These are phyloP conservation scores for Lentinula edodes DNA, from an alignment of 768 basidiomycete species.

Conservation along the genomic window DNA sequence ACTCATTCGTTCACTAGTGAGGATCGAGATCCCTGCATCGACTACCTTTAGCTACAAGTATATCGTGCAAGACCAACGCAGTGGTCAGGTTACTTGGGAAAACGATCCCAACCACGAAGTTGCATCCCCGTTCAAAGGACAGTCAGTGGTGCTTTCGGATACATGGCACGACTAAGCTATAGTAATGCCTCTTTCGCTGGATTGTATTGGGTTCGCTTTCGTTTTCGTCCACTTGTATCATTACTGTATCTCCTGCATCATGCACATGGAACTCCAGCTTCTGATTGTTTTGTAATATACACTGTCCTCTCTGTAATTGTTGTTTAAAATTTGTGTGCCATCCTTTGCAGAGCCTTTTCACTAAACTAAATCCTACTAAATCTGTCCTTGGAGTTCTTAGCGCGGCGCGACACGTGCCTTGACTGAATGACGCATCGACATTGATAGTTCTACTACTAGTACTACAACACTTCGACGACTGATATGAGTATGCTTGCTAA, in stretches of 20 bases:
- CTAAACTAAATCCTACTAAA: too few species aligned
- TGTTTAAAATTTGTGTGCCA: neutral
- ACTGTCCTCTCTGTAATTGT: neutral
- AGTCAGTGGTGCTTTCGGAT: constrained; percentile 30
- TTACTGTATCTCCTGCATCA: neutral
- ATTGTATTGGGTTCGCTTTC: neutral
- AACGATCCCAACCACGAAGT: constrained; percentile 56
- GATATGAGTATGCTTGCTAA: constrained; percentile 57
- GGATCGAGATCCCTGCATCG: constrained; percentile 54
- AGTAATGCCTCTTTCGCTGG: neutral
- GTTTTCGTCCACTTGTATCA: neutral
- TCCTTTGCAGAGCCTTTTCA: too few species aligned
- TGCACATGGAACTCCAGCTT: neutral
- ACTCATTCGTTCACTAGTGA: constrained; percentile 30
- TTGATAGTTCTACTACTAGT: neutral
- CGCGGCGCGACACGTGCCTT: too few species aligned
- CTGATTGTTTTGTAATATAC: neutral
- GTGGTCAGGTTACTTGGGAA: constrained; percentile 55
- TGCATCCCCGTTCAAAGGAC: constrained; percentile 41
- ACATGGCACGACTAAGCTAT: constrained; percentile 26
- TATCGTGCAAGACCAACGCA: constrained; percentile 38
- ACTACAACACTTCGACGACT: neutral
- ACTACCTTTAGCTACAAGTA: constrained; percentile 67
- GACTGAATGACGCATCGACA: too few species aligned
- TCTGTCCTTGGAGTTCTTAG: too few species aligned